phyloP scores from a whole-genome alignment of 2,329 filamentous ascomycete species.

The Neurospora sp. region DNA sequence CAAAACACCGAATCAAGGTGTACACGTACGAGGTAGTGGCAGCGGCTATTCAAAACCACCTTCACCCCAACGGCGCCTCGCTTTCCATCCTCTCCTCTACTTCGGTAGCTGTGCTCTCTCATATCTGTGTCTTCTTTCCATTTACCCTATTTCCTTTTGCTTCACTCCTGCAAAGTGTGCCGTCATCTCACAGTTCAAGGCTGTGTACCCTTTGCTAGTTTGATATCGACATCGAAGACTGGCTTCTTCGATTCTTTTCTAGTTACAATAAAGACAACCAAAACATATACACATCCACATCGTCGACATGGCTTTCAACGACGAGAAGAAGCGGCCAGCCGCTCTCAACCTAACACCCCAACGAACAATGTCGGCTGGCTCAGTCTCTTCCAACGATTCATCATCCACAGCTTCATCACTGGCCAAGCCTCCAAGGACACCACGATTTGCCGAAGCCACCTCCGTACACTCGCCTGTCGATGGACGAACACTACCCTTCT shows the following conservation, averaged over 20 bases:
- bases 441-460: constrained; percentile 74
- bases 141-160: constrained; percentile 27
- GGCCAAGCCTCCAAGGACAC: constrained; percentile 57
- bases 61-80: constrained; percentile 29
- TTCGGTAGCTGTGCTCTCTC: constrained; percentile 48
- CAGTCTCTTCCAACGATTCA: constrained; percentile 35
- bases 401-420: constrained; percentile 45
- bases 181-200: constrained; percentile 4
- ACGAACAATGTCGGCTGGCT: constrained; percentile 27
- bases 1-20: constrained; percentile 24
- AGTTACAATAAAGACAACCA: constrained; percentile 19
- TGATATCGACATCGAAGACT: constrained; percentile 23
- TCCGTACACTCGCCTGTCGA: constrained; percentile 70
- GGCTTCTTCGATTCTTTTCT: constrained; percentile 24
- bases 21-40: constrained; percentile 16
- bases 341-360: constrained; percentile 43
- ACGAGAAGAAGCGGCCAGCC: constrained; percentile 47
- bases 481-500: constrained; percentile 40
- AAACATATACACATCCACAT: constrained; percentile 13
- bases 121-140: constrained; percentile 18
- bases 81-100: constrained; percentile 27
- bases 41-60: constrained; percentile 44
- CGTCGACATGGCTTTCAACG: constrained; percentile 24
- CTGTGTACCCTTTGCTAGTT: constrained; percentile 11
- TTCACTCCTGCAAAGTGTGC: constrained; percentile 16